Conservation (phyloP, 2,329 filamentous ascomycete species). For the Berkeleyomyces basicola region DNA sequence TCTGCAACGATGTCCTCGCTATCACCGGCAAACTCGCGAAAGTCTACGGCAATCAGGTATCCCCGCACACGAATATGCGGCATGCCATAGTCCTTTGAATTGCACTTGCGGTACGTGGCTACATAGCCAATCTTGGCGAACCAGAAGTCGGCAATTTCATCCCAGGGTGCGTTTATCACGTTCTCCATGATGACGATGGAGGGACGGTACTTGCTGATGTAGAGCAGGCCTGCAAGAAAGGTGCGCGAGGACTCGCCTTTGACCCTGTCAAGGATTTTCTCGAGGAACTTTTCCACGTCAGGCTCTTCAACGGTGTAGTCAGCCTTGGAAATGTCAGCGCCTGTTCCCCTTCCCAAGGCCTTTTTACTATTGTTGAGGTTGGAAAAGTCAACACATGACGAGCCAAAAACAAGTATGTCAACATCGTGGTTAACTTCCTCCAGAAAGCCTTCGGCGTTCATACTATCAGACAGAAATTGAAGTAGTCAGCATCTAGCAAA, state of each 20-base stretch:
- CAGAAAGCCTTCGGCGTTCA: constrained; percentile 49
- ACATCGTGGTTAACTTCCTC: constrained; percentile 37
- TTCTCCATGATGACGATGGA: constrained; percentile 58
- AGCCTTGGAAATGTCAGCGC: constrained; percentile 31
- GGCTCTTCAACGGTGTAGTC: constrained; percentile 4
- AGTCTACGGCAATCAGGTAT: constrained; percentile 42
- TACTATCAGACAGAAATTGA: constrained; percentile 23
- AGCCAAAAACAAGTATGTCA: constrained; percentile 55
- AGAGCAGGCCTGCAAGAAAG: constrained; percentile 42
- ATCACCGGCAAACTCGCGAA: constrained; percentile 19
- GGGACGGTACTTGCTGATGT: constrained; percentile 38
- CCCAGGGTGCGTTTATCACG: constrained; percentile 45
- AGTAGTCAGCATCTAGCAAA: neutral
- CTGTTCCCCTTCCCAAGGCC: constrained; percentile 21
- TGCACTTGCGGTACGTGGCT: constrained; percentile 31
- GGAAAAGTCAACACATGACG: constrained; percentile 63
- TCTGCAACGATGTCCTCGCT: constrained; percentile 18
- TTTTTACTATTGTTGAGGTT: constrained; percentile 39
- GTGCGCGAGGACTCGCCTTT: constrained; percentile 48
- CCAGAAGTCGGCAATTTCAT: constrained; percentile 26
- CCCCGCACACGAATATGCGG: constrained; percentile 51
- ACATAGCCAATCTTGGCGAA: constrained; percentile 37
- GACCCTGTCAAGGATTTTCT: constrained; percentile 37
- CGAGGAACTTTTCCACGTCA: constrained; percentile 25
- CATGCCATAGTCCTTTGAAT: constrained; percentile 57